phyloP scores from a whole-genome alignment of 2,329 filamentous ascomycete species.

The Ophiostoma piceae region DNA sequence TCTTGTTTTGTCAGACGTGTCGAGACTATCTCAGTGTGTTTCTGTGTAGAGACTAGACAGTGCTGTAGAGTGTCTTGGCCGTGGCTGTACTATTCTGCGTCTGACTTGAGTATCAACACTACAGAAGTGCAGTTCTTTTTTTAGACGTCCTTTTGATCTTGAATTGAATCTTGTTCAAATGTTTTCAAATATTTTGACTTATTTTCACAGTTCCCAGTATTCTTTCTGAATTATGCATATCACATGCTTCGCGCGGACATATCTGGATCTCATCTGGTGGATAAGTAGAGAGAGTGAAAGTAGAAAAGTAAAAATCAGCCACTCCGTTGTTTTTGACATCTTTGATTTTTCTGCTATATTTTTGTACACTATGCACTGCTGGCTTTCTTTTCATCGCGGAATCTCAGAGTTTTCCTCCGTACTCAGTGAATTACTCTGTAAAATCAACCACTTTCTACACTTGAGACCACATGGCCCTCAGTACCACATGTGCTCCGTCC shows the following conservation, averaged over 20 bases:
- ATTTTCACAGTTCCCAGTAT: background rate
- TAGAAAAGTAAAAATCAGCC: no score
- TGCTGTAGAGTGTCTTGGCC: background rate
- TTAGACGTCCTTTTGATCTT: background rate
- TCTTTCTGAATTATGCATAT: background rate
- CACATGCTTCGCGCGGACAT: background rate
- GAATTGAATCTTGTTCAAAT: background rate
- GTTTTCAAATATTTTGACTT: background rate
- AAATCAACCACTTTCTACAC: background rate
- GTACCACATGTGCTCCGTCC: background rate
- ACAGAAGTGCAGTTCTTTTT: background rate
- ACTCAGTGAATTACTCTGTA: background rate
- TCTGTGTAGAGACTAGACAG: background rate
- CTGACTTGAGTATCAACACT: background rate
- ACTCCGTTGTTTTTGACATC: background rate
- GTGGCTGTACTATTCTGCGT: background rate
- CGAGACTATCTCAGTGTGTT: background rate
- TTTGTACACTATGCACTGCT: background rate
- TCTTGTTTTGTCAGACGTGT: slow-evolving; percentile 8
- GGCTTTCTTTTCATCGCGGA: background rate
- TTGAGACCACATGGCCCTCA: background rate
- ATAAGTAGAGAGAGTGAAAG: background rate
- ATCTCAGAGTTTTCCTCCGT: background rate
- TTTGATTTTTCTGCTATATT: background rate
- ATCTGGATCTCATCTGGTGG: background rate